Conservation (phyloP, 345 rosid species). For the thale cress (Arabidopsis thaliana) region DNA sequence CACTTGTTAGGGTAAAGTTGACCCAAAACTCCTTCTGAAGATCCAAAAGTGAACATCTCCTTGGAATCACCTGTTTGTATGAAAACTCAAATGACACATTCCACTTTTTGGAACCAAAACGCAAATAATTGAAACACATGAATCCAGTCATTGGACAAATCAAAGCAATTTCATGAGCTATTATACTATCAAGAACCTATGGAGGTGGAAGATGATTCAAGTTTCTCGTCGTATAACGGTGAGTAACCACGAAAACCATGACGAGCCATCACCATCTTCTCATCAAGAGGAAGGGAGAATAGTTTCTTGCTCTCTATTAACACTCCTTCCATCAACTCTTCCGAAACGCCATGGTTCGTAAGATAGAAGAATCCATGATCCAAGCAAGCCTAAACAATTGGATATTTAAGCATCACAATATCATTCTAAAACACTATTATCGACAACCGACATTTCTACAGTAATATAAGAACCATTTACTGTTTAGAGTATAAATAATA, state of each 20-base stretch:
- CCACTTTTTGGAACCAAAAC: too few species aligned
- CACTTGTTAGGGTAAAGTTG: constrained; percentile 61
- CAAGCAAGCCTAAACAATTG: constrained; percentile 62
- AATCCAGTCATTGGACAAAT: background rate
- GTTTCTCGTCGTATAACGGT: constrained; percentile 60
- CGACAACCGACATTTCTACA: background rate
- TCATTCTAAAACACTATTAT: background rate
- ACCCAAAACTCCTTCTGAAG: constrained; percentile 45
- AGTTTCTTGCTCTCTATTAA: constrained; percentile 63
- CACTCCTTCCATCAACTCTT: constrained; percentile 52
- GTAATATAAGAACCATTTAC: background rate
- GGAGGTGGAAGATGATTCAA: constrained; percentile 2
- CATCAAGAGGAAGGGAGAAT: constrained; percentile 70
- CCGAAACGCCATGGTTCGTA: constrained; percentile 78
- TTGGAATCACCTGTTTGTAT: constrained; percentile 64
- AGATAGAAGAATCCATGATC: constrained; percentile 88
- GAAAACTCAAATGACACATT: too few species aligned
- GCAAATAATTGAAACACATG: background rate
- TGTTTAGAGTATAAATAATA: background rate
- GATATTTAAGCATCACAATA: background rate
- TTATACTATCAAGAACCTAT: constrained; percentile 18
- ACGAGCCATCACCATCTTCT: constrained; percentile 58
- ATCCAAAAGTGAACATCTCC: constrained; percentile 77
- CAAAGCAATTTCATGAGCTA: background rate
- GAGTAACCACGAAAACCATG: constrained; percentile 67